A percentile compares a stretch with the other conserved stretches of the same genome.
phyloP scores from a whole-genome alignment of 164 flowering plant genomes.

The Vitis vinifera region DNA sequence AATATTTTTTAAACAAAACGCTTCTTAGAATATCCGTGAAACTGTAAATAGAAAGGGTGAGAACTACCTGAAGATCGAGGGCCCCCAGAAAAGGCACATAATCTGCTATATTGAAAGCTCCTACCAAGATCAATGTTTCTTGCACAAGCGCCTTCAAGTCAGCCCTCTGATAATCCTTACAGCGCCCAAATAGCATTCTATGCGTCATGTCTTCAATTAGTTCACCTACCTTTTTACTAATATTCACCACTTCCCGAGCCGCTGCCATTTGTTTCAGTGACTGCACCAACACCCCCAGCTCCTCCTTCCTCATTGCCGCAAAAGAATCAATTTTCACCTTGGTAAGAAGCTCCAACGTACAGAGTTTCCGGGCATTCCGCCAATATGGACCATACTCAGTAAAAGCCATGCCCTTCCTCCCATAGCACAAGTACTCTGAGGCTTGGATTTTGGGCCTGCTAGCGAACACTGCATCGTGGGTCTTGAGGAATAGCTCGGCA shows the following conservation, averaged over 20 bases:
- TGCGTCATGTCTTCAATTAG: constrained; percentile 10
- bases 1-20: too few species aligned
- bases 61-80: constrained; percentile 21
- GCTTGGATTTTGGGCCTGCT: constrained; percentile 17
- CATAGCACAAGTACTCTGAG: constrained; percentile 12
- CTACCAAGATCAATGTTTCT: constrained; percentile 12
- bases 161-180: constrained; percentile 4
- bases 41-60: too few species aligned
- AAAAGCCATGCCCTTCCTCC: constrained; percentile 9
- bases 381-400: constrained; percentile 27
- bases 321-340: constrained; percentile 17
- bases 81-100: constrained; percentile 20
- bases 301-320: constrained; percentile 10
- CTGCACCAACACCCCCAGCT: not conserved
- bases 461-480: constrained; percentile 23
- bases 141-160: constrained; percentile 9
- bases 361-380: constrained; percentile 22
- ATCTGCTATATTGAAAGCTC: constrained; percentile 27
- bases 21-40: not conserved
- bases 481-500: constrained; percentile 26
- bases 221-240: constrained; percentile 8
- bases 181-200: constrained; percentile 13
- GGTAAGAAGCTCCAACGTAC: constrained; percentile 24
- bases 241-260: not conserved
- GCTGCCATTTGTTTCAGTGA: too few species aligned